Conservation (phyloP, 75 land plant species). For the Chamaecyparis obtusa region DNA sequence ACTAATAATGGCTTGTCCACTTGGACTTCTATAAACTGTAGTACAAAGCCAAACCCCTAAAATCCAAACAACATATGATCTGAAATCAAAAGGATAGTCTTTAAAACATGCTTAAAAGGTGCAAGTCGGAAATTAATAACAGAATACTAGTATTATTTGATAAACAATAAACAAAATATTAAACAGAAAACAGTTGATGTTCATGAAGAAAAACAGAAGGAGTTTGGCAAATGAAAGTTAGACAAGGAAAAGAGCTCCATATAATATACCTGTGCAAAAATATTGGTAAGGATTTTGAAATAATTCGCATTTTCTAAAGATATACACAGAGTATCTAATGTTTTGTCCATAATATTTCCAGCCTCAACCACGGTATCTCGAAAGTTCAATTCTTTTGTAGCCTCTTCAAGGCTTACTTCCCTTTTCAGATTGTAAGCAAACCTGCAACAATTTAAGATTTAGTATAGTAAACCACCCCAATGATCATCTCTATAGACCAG, state of each 20-base stretch:
- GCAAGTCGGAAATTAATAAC: neutral
- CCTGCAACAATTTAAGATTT: constrained; percentile 10
- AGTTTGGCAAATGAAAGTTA: neutral
- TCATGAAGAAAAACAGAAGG: neutral
- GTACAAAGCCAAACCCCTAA: neutral
- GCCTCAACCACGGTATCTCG: constrained; percentile 23
- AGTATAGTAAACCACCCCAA: neutral
- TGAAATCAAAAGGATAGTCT: neutral
- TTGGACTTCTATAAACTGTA: neutral
- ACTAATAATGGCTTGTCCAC: neutral
- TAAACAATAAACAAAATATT: neutral
- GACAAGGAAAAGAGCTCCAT: neutral
- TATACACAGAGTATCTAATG: constrained; percentile 28
- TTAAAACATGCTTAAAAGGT: neutral
- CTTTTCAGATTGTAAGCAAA: constrained; percentile 19
- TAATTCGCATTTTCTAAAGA: constrained; percentile 33
- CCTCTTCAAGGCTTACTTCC: constrained; percentile 27
- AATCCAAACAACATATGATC: neutral
- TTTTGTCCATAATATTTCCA: constrained; percentile 30
- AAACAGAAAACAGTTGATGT: neutral
- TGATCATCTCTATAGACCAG: neutral
- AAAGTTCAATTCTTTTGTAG: constrained; percentile 23
- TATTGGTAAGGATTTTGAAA: constrained; percentile 33
- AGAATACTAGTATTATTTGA: neutral
- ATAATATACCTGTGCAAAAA: constrained; percentile 27